Evolutionary conservation across 257 asterid species (phyloP), one percentile per base, ranked within the genome.

Genomic region (Solanum sitiens): DNA sequence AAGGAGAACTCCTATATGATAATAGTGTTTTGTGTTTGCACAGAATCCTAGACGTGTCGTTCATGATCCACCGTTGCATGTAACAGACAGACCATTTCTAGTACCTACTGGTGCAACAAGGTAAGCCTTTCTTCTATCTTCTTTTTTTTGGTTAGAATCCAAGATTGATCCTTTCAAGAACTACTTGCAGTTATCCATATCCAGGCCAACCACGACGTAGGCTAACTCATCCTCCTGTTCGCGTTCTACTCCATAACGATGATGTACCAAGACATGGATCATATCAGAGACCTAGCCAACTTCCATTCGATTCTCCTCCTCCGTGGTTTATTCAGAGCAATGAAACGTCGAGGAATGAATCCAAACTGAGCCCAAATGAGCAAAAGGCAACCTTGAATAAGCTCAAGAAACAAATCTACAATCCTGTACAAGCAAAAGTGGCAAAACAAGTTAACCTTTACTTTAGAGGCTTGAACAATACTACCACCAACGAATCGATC

Each of bases 351-450:
- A 45, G 84, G 4, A 88, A 90, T 13, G 95, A 91, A 21, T 89
- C 98, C 27, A 94, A 61, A 90, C 87, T 94, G 85, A 91, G 93
- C 27, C 88, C 25, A 21, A 94, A 93, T 27, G 96, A 92, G 89
- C 97, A 96, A 87, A 92, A 90, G 68, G 85, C 88, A 68, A 92
- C 93, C 40, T 80, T 94, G 23, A 87, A 76, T 79, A 94, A 89
- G 87, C 94, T 96, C 88, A 92, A 93, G 93, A 95, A 91, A 87
- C 93, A 93, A 87, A 92, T 92, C 89, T 95, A 95, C 90, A 93
- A 91, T 91, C 98, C 99, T n/a, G 90, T 90, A 76, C 88, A 92
- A 56, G 90, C 90, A 90, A 92, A 72, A 86, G 89, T 93, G 50
- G 59, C 91, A 88, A 93, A 50, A 27, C 67, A 33, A n/a, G 90